Conservation (phyloP, 768 basidiomycete genomes). For the Russula foetens region DNA sequence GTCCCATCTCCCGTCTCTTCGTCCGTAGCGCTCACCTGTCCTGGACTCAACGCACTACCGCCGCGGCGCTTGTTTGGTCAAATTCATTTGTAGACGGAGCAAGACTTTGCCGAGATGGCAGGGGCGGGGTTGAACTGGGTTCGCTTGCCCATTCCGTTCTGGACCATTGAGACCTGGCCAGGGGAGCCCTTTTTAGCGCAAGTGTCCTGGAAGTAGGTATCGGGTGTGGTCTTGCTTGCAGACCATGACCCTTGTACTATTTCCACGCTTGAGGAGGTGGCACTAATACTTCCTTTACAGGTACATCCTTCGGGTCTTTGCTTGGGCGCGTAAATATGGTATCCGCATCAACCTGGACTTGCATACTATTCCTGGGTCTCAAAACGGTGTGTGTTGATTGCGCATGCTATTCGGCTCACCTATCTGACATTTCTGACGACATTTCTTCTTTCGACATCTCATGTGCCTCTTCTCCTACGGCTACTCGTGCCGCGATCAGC, state of each 20-base stretch:
- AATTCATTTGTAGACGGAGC: conserved; percentile 53
- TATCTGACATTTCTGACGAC: conserved; percentile 9
- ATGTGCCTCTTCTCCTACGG: background rate
- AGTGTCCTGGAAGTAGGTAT: conserved; percentile 61
- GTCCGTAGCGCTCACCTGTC: conserved; percentile 5
- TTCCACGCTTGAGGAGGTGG: background rate
- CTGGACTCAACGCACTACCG: background rate
- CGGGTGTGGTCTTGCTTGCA: background rate
- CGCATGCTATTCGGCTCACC: conserved; percentile 1
- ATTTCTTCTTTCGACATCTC: background rate
- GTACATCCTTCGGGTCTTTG: conserved; percentile 69
- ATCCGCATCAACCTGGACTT: conserved; percentile 76
- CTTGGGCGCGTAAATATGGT: conserved; percentile 90
- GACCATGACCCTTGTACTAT: background rate
- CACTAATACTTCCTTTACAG: conserved; percentile 7
- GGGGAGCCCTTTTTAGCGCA: conserved; percentile 74
- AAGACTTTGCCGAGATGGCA: conserved; percentile 85
- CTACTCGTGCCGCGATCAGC: conserved; percentile 25
- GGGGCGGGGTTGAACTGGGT: conserved; percentile 86
- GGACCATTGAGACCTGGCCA: conserved; percentile 75
- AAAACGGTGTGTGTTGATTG: conserved; percentile 46
- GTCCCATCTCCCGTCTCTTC: conserved; percentile 23
- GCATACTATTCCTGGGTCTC: conserved; percentile 75
- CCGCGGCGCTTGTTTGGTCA: conserved; percentile 4
- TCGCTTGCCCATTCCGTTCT: conserved; percentile 76